These are phyloP conservation scores for Sporothrix globosa DNA, from an alignment of 2,329 filamentous ascomycete species.

Conservation along the genomic window DNA sequence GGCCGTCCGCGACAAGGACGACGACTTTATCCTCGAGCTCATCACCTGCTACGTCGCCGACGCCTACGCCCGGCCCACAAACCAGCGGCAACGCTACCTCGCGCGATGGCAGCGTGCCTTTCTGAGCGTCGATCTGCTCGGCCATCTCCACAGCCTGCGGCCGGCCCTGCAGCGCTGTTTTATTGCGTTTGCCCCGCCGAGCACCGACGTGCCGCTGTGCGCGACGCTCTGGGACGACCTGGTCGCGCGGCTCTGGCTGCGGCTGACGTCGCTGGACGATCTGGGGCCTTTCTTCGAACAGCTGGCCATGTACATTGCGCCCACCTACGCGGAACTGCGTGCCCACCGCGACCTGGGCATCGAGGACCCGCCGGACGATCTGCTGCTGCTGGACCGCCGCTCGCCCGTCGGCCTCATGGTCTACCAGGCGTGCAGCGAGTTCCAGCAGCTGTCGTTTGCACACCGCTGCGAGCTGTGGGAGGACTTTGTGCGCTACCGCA, in stretches of 20 bases:
- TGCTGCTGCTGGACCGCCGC: slow-evolving; percentile 67
- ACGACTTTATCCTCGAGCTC: slow-evolving; percentile 49
- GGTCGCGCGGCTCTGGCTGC: slow-evolving; percentile 74
- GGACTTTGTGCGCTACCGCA: slow-evolving; percentile 77
- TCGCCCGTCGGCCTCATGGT: slow-evolving; percentile 84
- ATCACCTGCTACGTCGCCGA: slow-evolving; percentile 54
- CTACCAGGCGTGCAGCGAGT: slow-evolving; percentile 76
- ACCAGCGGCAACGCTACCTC: slow-evolving; percentile 34
- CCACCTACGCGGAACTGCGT: slow-evolving; percentile 63
- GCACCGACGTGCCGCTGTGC: slow-evolving; percentile 59
- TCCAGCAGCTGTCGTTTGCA: slow-evolving; percentile 76
- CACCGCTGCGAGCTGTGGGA: slow-evolving; percentile 80
- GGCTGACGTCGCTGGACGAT: slow-evolving; percentile 77
- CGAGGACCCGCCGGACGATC: slow-evolving; percentile 51
- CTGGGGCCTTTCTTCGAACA: slow-evolving; percentile 70
- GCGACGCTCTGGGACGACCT: slow-evolving; percentile 76
- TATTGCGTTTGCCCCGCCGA: slow-evolving; percentile 9
- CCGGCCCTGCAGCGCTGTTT: slow-evolving; percentile 33
- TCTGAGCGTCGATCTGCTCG: slow-evolving; percentile 55
- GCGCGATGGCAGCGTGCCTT: slow-evolving; percentile 55
- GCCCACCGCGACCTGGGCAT: slow-evolving; percentile 56
- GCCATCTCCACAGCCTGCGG: slow-evolving; percentile 39
- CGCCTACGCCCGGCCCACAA: slow-evolving; percentile 43
- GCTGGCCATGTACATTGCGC: slow-evolving; percentile 68
- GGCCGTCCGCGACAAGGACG: slow-evolving; percentile 48